These are phyloP conservation scores for Protomyces pachydermus DNA, from an alignment of 1,139 yeast species.

Conservation along the genomic window DNA sequence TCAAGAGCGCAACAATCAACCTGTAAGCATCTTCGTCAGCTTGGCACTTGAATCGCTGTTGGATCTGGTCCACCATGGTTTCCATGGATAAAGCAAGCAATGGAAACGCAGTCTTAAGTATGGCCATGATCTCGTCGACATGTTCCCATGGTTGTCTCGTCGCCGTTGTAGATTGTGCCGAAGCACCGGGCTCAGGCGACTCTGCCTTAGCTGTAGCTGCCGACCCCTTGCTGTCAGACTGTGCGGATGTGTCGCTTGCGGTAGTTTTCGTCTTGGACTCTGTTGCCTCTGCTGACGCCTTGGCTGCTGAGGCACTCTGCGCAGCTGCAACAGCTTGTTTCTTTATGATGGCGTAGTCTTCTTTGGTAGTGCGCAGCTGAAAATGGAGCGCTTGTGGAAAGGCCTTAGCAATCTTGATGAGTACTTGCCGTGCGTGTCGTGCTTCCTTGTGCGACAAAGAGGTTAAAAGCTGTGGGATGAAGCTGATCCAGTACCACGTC, in stretches of 20 bases:
- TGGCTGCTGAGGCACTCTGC: constrained; percentile 40
- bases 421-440: constrained; percentile 73
- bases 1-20: constrained; percentile 80
- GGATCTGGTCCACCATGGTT: constrained; percentile 90
- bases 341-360: constrained; percentile 83
- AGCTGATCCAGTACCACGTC: constrained; percentile 98
- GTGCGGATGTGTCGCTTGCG: neutral
- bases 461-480: constrained; percentile 87
- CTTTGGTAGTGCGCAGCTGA: constrained; percentile 90
- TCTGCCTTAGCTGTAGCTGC: neutral
- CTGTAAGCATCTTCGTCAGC: constrained; percentile 97
- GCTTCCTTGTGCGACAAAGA: constrained; percentile 91
- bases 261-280: neutral
- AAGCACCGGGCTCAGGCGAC: neutral
- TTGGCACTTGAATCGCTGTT: constrained; percentile 86
- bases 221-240: neutral
- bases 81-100: constrained; percentile 85
- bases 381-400: constrained; percentile 96
- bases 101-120: constrained; percentile 93
- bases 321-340: constrained; percentile 66
- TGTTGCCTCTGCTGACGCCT: constrained; percentile 29
- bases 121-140: constrained; percentile 92
- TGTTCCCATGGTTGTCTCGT: constrained; percentile 85
- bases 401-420: constrained; percentile 87
- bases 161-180: neutral